Conservation (phyloP, 1,284 basidiomycete species). For the Golubevia pallescens region DNA sequence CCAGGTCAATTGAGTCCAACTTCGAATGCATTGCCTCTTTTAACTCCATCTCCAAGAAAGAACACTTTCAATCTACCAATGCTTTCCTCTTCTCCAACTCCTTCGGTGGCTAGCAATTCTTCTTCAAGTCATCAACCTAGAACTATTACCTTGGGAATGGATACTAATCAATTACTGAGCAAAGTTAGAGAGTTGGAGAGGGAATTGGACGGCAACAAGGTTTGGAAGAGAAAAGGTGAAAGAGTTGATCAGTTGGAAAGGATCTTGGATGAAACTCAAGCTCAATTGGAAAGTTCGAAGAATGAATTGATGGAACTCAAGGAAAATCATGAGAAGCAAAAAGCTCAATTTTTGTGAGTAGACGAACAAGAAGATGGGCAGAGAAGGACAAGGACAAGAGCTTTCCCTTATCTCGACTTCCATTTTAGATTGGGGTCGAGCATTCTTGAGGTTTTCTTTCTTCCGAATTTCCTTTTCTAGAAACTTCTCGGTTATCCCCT, state of each 20-base stretch:
- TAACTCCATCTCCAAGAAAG: slow-evolving; percentile 16
- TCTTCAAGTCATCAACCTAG: slow-evolving; percentile 17
- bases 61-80: slow-evolving; percentile 17
- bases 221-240: slow-evolving; percentile 20
- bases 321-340: slow-evolving; percentile 18
- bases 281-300: slow-evolving; percentile 18
- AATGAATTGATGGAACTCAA: slow-evolving; percentile 24
- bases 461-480: too few relatives aligned
- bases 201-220: slow-evolving; percentile 21
- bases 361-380: background rate
- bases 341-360: slow-evolving; percentile 24
- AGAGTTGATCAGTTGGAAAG: slow-evolving; percentile 22
- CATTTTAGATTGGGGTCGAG: too few relatives aligned
- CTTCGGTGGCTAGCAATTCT: background rate
- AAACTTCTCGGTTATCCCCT: too few relatives aligned
- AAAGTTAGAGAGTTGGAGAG: slow-evolving; percentile 34
- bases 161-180: slow-evolving; percentile 21
- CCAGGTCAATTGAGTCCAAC: slow-evolving; percentile 11
- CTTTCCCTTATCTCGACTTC: background rate
- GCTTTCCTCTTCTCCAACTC: slow-evolving; percentile 8
- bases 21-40: slow-evolving; percentile 10
- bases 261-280: slow-evolving; percentile 22
- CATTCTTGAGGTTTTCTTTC: too few relatives aligned
- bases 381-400: background rate
- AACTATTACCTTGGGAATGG: slow-evolving; percentile 49